Conservation (phyloP, 805 yeast genomes). For the Isabelozyma heimii region DNA sequence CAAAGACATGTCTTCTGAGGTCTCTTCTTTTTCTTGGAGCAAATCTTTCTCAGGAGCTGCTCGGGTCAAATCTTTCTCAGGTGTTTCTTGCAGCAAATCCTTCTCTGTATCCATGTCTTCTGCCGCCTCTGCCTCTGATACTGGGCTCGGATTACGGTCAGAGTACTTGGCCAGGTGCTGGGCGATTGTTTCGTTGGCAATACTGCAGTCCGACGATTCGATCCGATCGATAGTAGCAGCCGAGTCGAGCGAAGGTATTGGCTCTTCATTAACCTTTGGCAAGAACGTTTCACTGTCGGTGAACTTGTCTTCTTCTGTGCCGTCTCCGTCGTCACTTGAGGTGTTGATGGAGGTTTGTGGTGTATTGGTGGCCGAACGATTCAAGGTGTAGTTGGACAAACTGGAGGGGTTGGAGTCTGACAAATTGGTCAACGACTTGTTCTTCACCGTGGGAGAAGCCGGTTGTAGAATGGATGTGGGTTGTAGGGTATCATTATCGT, state of each 20-base stretch:
- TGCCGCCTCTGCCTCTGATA: too few relatives aligned
- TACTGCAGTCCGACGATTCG: not conserved
- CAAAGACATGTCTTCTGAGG: too few relatives aligned
- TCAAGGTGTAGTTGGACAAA: conserved; percentile 18
- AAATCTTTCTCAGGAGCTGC: too few relatives aligned
- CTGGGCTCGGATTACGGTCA: too few relatives aligned
- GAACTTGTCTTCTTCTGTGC: conserved; percentile 2
- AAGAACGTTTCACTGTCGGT: not conserved
- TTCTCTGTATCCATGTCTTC: too few relatives aligned
- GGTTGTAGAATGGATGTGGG: not conserved
- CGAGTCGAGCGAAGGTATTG: not conserved
- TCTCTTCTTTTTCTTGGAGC: too few relatives aligned
- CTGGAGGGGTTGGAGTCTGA: conserved; percentile 19
- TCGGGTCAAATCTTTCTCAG: too few relatives aligned
- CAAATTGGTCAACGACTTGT: not conserved
- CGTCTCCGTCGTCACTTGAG: not conserved
- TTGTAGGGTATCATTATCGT: not conserved
- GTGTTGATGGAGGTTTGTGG: conserved; percentile 30
- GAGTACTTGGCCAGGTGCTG: too few relatives aligned
- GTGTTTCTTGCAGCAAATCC: too few relatives aligned
- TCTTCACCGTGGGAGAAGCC: not conserved
- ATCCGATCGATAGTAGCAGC: not conserved
- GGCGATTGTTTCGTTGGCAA: too few relatives aligned
- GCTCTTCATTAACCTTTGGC: not conserved
- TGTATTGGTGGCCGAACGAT: conserved; percentile 23